phyloP scores from a whole-genome alignment of 2,329 filamentous ascomycete genomes.

The Aureobasidium pullulans region DNA sequence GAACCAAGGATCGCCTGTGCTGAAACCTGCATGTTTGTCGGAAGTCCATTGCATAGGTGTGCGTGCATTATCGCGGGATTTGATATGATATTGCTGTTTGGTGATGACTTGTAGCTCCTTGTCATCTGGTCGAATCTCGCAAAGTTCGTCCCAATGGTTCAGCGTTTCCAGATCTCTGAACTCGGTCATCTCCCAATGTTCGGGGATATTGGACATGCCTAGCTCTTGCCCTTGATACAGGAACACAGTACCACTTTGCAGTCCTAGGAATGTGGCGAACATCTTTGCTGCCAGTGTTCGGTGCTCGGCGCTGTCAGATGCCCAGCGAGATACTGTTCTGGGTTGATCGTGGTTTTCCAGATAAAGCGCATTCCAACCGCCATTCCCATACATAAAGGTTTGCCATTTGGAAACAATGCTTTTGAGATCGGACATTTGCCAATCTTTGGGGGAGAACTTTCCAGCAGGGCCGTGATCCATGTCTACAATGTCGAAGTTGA shows the following conservation, averaged over 20 bases:
- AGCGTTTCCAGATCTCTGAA: conserved; percentile 14
- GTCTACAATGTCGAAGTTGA: conserved; percentile 57
- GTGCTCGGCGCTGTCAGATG: conserved; percentile 40
- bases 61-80: conserved; percentile 59
- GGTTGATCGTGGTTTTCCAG: conserved; percentile 58
- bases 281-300: conserved; percentile 41
- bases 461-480: conserved; percentile 38
- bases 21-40: conserved; percentile 53
- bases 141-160: conserved; percentile 10
- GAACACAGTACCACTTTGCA: conserved; percentile 41
- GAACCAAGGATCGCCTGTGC: conserved; percentile 57
- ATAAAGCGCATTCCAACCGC: conserved; percentile 57
- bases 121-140: not conserved
- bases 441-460: conserved; percentile 34
- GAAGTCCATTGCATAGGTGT: conserved; percentile 63
- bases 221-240: conserved; percentile 60
- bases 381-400: conserved; percentile 49
- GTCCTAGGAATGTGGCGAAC: conserved; percentile 25
- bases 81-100: conserved; percentile 38
- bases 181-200: conserved; percentile 33
- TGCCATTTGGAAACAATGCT: conserved; percentile 50
- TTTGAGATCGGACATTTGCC: conserved; percentile 48
- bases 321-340: conserved; percentile 49
- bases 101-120: not conserved
- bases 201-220: conserved; percentile 48